Conservation (phyloP, 2,329 filamentous ascomycete genomes). For the Calcarisporium arbuscula region DNA sequence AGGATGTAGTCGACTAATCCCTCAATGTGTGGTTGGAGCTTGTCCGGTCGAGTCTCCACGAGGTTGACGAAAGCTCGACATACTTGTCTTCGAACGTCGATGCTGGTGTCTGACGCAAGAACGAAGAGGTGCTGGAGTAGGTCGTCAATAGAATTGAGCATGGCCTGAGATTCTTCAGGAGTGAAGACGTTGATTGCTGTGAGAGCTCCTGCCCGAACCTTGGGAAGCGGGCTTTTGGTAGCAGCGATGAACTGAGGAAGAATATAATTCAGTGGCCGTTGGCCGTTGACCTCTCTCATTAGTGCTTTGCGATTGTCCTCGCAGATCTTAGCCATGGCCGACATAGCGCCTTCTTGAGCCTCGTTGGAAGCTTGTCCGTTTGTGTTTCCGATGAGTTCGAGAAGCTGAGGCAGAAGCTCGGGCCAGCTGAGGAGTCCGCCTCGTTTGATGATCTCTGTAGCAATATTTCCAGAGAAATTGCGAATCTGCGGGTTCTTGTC, state of each 20-base stretch:
- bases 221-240: slow-evolving; percentile 67
- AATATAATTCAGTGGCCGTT: slow-evolving; percentile 80
- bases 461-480: slow-evolving; percentile 84
- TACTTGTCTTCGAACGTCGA: slow-evolving; percentile 85
- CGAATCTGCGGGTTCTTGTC: slow-evolving; percentile 79
- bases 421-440: slow-evolving; percentile 89
- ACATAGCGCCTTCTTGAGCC: slow-evolving; percentile 89
- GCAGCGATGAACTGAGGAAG: slow-evolving; percentile 88
- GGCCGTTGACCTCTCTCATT: slow-evolving; percentile 80
- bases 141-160: slow-evolving; percentile 72
- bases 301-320: slow-evolving; percentile 88
- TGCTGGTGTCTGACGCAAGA: slow-evolving; percentile 67
- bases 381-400: slow-evolving; percentile 70
- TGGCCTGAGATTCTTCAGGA: slow-evolving; percentile 72
- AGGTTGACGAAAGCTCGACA: slow-evolving; percentile 90
- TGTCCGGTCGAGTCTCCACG: slow-evolving; percentile 84
- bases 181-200: slow-evolving; percentile 89
- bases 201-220: slow-evolving; percentile 74
- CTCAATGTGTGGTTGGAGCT: slow-evolving; percentile 79
- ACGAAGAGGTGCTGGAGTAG: slow-evolving; percentile 79
- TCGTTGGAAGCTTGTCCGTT: slow-evolving; percentile 60
- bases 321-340: slow-evolving; percentile 88
- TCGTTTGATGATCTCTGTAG: slow-evolving; percentile 81
- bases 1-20: slow-evolving; percentile 92
- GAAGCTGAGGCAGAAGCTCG: slow-evolving; percentile 75